phyloP scores from a whole-genome alignment of 2,329 filamentous ascomycete genomes.

The Paecilomyces formosus region DNA sequence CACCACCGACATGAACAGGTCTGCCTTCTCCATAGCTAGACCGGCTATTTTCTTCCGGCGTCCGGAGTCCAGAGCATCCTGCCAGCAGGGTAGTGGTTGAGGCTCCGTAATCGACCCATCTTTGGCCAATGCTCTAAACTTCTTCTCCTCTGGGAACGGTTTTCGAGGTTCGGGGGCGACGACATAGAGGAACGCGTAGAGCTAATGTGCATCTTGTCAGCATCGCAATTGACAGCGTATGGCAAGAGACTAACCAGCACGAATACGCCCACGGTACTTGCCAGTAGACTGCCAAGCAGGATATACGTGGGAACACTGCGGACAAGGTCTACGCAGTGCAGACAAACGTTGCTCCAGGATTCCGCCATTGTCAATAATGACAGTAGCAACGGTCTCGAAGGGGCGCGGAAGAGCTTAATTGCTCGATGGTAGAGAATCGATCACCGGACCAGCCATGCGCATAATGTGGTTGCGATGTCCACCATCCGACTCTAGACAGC shows the following conservation, averaged over 20 bases:
- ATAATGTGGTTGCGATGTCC: not conserved
- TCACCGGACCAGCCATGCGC: conserved; percentile 11
- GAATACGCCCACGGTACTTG: conserved; percentile 22
- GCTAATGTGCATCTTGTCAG: conserved; percentile 30
- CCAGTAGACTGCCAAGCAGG: conserved; percentile 18
- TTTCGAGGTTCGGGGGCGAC: conserved; percentile 75
- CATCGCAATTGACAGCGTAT: conserved; percentile 2
- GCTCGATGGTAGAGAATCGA: conserved; percentile 8
- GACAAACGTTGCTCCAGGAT: conserved; percentile 21
- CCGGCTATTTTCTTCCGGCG: conserved; percentile 41
- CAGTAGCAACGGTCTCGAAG: not conserved
- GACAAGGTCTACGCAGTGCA: conserved; percentile 23
- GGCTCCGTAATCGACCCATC: conserved; percentile 50
- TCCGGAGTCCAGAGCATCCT: conserved; percentile 64
- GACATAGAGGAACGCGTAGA: conserved; percentile 62
- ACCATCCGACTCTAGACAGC: not conserved
- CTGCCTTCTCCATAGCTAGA: conserved; percentile 59
- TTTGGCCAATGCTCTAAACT: conserved; percentile 67
- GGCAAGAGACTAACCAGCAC: conserved; percentile 23
- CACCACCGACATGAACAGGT: conserved; percentile 83
- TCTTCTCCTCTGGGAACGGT: conserved; percentile 71
- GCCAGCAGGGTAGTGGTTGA: conserved; percentile 73
- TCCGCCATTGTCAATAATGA: conserved; percentile 14
- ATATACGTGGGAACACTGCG: conserved; percentile 20
- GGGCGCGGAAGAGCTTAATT: conserved; percentile 9